Base-by-base conservation (phyloP, 345 rosid species). In the Limnanthes douglasii region DNA sequence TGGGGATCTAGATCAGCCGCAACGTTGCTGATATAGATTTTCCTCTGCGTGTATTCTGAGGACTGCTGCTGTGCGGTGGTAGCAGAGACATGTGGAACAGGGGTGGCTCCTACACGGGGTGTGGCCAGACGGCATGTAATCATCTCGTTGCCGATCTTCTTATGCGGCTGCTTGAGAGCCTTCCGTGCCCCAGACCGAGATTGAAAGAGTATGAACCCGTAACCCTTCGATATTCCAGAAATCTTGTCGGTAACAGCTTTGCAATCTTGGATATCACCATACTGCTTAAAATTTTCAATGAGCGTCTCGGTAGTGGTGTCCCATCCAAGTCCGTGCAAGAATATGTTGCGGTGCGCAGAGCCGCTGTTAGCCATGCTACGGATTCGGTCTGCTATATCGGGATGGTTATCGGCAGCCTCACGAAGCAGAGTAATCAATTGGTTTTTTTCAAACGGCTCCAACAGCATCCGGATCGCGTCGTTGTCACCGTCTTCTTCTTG, bases 241-340 rank as follows among this genome's bases (percentile, higher is more conserved):
- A 58, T 59, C 44, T 65, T 66, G 45, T 85, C 96, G 0, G 59
- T 64, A 4, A 80, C 88, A 8, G 70, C 85, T 51, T 80, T 80
- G 33, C 77, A 76, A 12, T 80, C 96, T 61, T 76, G 83, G 26
- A 80, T 80, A 38, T 77, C 86, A 2, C 90, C 88, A 32, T 66
- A 73, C 36, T 66, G 61, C 6, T 58, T 59, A 36, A 85, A 85
- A 31, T 57, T 78, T 4, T 60, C 49, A 1, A 27, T 53, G 3
- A 85, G 73, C 17, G 67, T 60, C 25, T 76, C 90, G 0, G 77
- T 62, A n/a, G 75, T 76, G 3, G 90, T 67, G 48, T 85, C 93
- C 93, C 94, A 80, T 1, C 82, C 73, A 15, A 80, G 77, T 1
- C 90, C 96, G 28, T 80, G 96, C 3, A 80, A 78, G 21, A 80